phyloP scores from a whole-genome alignment of 352 stramenopile genomes.

The Phytophthora pinifolia region DNA sequence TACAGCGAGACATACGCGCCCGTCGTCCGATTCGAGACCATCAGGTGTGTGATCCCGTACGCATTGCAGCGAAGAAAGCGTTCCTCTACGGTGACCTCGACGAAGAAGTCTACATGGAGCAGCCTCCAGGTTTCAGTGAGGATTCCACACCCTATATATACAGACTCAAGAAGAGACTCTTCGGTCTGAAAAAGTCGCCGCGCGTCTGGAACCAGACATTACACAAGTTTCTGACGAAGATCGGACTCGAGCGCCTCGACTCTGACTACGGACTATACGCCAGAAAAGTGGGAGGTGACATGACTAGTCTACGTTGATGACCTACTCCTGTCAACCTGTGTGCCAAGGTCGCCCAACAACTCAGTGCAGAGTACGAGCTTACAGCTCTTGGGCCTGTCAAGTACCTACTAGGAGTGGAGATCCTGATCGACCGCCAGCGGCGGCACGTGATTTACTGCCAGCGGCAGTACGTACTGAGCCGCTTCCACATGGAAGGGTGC shows the following conservation, averaged over 20 bases:
- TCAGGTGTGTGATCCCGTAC: conserved; percentile 6
- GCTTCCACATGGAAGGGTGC: conserved; percentile 11
- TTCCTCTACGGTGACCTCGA: conserved; percentile 11
- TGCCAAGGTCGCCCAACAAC: background rate
- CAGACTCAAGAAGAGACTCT: background rate
- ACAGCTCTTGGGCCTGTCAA: conserved; percentile 17
- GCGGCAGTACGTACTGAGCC: conserved; percentile 7
- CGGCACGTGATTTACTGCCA: conserved; percentile 5
- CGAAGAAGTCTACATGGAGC: conserved; percentile 5
- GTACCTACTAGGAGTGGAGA: conserved; percentile 11
- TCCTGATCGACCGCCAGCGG: conserved; percentile 11
- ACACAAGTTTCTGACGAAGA: background rate
- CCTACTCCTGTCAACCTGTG: background rate
- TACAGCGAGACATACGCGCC: conserved; percentile 20
- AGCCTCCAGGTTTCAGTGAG: conserved; percentile 1
- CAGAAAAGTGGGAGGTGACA: conserved; percentile 5
- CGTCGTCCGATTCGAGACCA: conserved; percentile 14
- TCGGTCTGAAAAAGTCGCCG: conserved; percentile 5
- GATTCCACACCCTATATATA: background rate
- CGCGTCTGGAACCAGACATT: conserved; percentile 15
- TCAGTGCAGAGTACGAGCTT: conserved; percentile 6
- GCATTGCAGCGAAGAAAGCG: conserved; percentile 15
- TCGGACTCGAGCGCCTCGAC: conserved; percentile 9
- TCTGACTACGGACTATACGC: conserved; percentile 14
- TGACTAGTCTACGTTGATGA: conserved; percentile 14